phyloP scores from a whole-genome alignment of 169 alveolate species.

The Plasmodium berghei region DNA sequence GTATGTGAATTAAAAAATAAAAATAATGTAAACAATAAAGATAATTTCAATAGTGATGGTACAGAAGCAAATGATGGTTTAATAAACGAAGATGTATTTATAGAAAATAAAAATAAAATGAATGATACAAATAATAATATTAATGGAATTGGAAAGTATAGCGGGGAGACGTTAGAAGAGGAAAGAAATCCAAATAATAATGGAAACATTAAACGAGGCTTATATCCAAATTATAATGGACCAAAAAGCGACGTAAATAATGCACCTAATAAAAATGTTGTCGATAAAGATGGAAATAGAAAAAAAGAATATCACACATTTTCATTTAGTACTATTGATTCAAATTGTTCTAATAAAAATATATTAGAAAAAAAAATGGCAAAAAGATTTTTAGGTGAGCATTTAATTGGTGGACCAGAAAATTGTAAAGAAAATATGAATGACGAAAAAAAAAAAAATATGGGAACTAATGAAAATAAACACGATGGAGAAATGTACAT shows the following conservation, averaged over 20 bases:
- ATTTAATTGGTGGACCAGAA: constrained; percentile 17
- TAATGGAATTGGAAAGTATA: constrained; percentile 1
- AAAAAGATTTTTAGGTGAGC: constrained; percentile 4
- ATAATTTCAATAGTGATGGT: constrained; percentile 8
- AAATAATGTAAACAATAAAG: constrained; percentile 22
- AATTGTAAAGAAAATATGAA: constrained; percentile 19
- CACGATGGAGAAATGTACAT: constrained; percentile 6
- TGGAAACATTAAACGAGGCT: background rate
- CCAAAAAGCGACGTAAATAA: constrained; percentile 19
- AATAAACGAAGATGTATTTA: background rate
- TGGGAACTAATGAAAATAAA: background rate
- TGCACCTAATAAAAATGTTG: constrained; percentile 6
- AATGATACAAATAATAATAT: constrained; percentile 8
- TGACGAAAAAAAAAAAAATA: background rate
- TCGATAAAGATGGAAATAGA: constrained; percentile 33
- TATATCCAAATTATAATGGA: constrained; percentile 1
- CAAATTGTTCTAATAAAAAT: constrained; percentile 49
- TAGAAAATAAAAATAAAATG: background rate
- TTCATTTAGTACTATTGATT: constrained; percentile 40
- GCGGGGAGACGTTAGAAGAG: background rate
- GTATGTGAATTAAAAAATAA: constrained; percentile 1
- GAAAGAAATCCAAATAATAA: background rate
- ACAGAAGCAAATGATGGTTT: constrained; percentile 4
- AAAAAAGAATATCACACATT: constrained; percentile 66
- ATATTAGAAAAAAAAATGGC: constrained; percentile 24